Conservation (phyloP, 164 flowering plant genomes). For the Berberis thunbergii region DNA sequence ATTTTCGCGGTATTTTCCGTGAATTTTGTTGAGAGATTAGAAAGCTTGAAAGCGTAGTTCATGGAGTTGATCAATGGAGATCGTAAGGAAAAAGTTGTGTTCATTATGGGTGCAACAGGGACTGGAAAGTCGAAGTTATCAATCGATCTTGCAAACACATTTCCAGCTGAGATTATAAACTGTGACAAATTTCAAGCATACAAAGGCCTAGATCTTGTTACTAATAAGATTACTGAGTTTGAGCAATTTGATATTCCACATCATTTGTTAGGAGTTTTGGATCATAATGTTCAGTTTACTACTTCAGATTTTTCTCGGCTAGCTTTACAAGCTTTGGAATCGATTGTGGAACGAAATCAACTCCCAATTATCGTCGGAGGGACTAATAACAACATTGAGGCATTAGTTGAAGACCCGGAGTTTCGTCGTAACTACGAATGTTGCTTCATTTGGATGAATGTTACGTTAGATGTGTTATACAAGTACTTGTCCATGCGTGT, state of each 20-base stretch:
- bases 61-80: too few relatives aligned
- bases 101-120: too few relatives aligned
- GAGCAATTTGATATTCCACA: conserved; percentile 62
- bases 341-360: conserved; percentile 24
- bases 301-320: conserved; percentile 33
- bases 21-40: too few relatives aligned
- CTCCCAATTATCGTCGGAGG: conserved; percentile 85
- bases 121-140: conserved; percentile 19
- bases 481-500: conserved; percentile 1
- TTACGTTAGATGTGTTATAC: not conserved
- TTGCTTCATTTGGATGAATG: conserved; percentile 12
- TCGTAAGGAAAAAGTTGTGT: too few relatives aligned
- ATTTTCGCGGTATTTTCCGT: too few relatives aligned
- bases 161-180: conserved; percentile 61
- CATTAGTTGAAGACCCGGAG: conserved; percentile 34
- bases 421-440: conserved; percentile 3
- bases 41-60: too few relatives aligned
- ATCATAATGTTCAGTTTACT: conserved; percentile 43
- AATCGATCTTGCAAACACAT: conserved; percentile 56
- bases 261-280: conserved; percentile 49
- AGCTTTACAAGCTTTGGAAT: conserved; percentile 31
- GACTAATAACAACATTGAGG: conserved; percentile 60
- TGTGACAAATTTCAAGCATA: conserved; percentile 76
- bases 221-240: conserved; percentile 64
- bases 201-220: conserved; percentile 10